Percentiles rank a stretch among this genome's conserved stretches.
Evolutionary conservation across 805 yeast genomes (phyloP).

Genomic region (Monosporozyma siamensis): DNA sequence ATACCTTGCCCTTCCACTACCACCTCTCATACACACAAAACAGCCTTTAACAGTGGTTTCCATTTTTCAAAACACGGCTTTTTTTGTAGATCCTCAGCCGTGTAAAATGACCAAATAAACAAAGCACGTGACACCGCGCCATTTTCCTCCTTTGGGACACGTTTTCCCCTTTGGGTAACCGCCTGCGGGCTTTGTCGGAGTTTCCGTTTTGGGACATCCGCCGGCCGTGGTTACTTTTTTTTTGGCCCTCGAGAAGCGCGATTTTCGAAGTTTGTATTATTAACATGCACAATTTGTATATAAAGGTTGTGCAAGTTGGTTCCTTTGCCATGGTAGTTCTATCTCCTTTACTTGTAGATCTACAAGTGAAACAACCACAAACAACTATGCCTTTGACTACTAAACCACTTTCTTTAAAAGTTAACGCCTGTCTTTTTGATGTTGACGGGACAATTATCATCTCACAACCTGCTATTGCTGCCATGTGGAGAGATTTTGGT

Average conservation of each 20-base stretch:
- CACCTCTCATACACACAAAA: background rate
- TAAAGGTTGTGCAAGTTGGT: too few relatives aligned
- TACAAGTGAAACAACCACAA: conserved; percentile 13
- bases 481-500: conserved; percentile 71
- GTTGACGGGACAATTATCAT: conserved; percentile 82
- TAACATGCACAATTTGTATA: background rate
- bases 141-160: background rate
- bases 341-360: too few relatives aligned
- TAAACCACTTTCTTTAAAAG: conserved; percentile 29
- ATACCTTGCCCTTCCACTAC: too few relatives aligned
- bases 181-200: background rate
- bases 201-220: background rate
- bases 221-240: too few relatives aligned
- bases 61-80: background rate
- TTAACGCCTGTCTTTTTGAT: conserved; percentile 57
- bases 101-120: too few relatives aligned
- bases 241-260: background rate
- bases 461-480: conserved; percentile 75
- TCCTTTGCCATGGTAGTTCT: too few relatives aligned
- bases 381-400: conserved; percentile 7
- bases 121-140: background rate
- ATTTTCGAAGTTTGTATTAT: background rate
- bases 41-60: background rate
- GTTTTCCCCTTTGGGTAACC: background rate
- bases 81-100: too few relatives aligned